Conservation (phyloP, 2,329 filamentous ascomycete species). For the Alternaria gaisen region DNA sequence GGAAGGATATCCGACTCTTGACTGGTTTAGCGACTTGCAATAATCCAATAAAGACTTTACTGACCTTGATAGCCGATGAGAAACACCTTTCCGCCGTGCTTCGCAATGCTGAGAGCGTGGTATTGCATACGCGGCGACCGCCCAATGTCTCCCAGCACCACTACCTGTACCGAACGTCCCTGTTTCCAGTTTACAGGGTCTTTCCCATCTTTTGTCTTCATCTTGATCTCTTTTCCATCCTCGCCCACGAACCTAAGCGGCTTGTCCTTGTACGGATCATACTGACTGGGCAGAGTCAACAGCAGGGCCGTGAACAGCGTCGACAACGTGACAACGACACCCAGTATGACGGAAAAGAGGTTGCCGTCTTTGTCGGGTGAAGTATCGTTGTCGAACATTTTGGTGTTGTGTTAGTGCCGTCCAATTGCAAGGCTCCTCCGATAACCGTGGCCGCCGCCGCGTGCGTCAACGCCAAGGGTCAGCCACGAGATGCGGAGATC, state of each 20-base stretch:
- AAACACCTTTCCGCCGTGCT: conserved; percentile 80
- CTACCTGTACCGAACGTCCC: conserved; percentile 73
- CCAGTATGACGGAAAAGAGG: conserved; percentile 51
- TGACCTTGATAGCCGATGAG: conserved; percentile 87
- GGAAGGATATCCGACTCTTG: conserved; percentile 83
- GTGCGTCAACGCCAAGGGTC: conserved; percentile 15
- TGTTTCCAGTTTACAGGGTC: conserved; percentile 35
- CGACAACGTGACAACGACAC: conserved; percentile 53
- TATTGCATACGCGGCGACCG: conserved; percentile 98
- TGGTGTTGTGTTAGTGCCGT: conserved; percentile 19
- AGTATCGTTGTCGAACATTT: conserved; percentile 47
- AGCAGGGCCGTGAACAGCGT: conserved; percentile 61
- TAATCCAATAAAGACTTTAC: neutral
- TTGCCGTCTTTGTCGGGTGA: conserved; percentile 32
- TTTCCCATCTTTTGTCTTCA: conserved; percentile 32
- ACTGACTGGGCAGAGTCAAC: conserved; percentile 62
- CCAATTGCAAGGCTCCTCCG: conserved; percentile 23
- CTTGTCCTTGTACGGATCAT: conserved; percentile 53
- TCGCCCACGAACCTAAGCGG: conserved; percentile 32
- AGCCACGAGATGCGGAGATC: conserved; percentile 24
- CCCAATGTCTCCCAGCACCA: conserved; percentile 95
- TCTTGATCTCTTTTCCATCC: conserved; percentile 33
- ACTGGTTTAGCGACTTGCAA: neutral
- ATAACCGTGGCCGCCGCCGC: conserved; percentile 24
- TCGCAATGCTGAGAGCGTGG: conserved; percentile 90